Conservation (phyloP, 2,329 filamentous ascomycete species). For the Fusarium falciforme region DNA sequence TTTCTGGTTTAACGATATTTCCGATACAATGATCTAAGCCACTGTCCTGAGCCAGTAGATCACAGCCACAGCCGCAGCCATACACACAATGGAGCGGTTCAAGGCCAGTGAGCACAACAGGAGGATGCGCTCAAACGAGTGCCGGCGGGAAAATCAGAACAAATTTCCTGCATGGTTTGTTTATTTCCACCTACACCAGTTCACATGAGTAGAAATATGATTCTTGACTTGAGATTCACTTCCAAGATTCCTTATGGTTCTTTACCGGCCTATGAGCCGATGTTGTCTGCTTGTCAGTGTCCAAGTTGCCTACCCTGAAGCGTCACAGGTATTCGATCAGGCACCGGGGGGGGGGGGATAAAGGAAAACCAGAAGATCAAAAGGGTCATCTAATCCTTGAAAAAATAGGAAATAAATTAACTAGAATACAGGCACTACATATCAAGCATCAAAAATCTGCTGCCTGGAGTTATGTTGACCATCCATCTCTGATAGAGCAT, state of each 20-base stretch:
- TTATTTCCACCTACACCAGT: too few relatives aligned
- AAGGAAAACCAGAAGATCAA: neutral
- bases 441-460: neutral
- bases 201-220: too few relatives aligned
- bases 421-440: neutral
- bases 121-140: neutral
- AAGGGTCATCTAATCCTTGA: too few relatives aligned
- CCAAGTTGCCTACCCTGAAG: too few relatives aligned
- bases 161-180: neutral
- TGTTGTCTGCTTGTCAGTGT: neutral
- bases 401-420: neutral
- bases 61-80: neutral
- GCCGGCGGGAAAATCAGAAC: neutral
- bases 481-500: neutral
- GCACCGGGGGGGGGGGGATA: neutral
- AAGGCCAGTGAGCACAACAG: too few relatives aligned
- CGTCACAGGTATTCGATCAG: too few relatives aligned
- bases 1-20: too few relatives aligned
- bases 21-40: too few relatives aligned
- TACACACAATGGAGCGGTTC: neutral
- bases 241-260: neutral
- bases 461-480: neutral
- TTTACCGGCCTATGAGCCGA: neutral
- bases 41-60: too few relatives aligned
- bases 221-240: neutral